Base-by-base conservation (phyloP, 2,329 filamentous ascomycete species). In the Leptographium lundbergii region DNA sequence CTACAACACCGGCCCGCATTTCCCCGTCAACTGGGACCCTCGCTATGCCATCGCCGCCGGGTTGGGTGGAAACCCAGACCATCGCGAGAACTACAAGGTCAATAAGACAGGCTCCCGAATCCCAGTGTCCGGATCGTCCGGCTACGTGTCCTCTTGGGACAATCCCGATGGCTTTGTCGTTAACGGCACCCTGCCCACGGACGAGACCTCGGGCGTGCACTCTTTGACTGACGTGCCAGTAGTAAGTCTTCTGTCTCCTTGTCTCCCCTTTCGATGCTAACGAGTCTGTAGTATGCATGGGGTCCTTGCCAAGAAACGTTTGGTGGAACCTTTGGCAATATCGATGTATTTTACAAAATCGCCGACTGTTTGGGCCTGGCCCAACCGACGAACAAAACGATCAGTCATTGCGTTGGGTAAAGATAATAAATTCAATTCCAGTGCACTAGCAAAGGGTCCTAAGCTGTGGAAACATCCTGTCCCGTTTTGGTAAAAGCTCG, bases 21-120 rank as follows among this genome's bases (percentile, higher is more conserved):
- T 94, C 77, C 89, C 89, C 24, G 77, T 81, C 62, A 90, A 89
- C 75, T 94, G 89, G 89, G 86, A 89, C 69, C 89, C 89, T 17
- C 81, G 89, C 36, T 94, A 92, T 73, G 87, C 87, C 60, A 82
- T 95, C 56, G 88, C 87, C 59, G 80, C 84, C 48, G 89, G 89
- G 57, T 71, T 89, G 39, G 81, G 78, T 55, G 87, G 87, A 36
- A 80, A 81, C 67, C 89, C 89, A 0, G 89, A 95, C 70, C 82
- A 79, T 66, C 79, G 87, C 25, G 89, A 95, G 76, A 81, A 88
- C 73, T 95, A 85, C 77, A 78, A 78, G 63, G 83, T 92, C 17
- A 84, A 84, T 74, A 82, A 82, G 70, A 73, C 77, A 22, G 84
- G 83, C 0, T 80, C 88, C 1, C 81, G 89, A 36, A 67, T 70